Percentiles rank a stretch among this genome's conserved stretches.
These are phyloP conservation scores for Claviceps citrina DNA, from an alignment of 2,329 filamentous ascomycete genomes.

Conservation along the genomic window DNA sequence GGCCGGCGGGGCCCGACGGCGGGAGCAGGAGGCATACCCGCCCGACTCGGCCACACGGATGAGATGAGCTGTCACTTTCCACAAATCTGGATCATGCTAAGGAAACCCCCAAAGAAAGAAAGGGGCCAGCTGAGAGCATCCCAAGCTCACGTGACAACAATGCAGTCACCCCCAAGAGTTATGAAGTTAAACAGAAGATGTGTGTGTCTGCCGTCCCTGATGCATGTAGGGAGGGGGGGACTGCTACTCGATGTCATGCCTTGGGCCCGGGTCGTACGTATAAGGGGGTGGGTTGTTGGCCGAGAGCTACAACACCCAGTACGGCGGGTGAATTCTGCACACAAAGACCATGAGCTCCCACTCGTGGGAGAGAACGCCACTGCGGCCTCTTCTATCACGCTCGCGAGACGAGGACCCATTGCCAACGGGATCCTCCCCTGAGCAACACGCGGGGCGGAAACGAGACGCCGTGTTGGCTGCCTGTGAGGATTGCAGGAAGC, in stretches of 20 bases:
- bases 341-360: conserved; percentile 1
- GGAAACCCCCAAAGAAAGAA: not conserved
- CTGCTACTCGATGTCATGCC: too few species aligned
- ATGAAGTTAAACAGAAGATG: conserved; percentile 1
- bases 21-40: not conserved
- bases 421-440: not conserved
- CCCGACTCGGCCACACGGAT: not conserved
- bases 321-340: too few species aligned
- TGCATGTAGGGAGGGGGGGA: too few species aligned
- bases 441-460: not conserved
- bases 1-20: too few species aligned
- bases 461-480: not conserved
- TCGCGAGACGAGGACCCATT: not conserved
- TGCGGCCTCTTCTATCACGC: not conserved
- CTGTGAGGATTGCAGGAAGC: conserved; percentile 1
- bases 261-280: too few species aligned
- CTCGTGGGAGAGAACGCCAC: not conserved
- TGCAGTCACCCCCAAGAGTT: not conserved
- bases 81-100: not conserved
- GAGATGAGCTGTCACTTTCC: not conserved
- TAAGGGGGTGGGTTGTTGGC: too few species aligned
- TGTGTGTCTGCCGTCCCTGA: too few species aligned
- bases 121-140: not conserved
- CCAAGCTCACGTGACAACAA: not conserved
- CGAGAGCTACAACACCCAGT: too few species aligned